phyloP scores from a whole-genome alignment of 768 basidiomycete species.

The Leccinum variicolor region DNA sequence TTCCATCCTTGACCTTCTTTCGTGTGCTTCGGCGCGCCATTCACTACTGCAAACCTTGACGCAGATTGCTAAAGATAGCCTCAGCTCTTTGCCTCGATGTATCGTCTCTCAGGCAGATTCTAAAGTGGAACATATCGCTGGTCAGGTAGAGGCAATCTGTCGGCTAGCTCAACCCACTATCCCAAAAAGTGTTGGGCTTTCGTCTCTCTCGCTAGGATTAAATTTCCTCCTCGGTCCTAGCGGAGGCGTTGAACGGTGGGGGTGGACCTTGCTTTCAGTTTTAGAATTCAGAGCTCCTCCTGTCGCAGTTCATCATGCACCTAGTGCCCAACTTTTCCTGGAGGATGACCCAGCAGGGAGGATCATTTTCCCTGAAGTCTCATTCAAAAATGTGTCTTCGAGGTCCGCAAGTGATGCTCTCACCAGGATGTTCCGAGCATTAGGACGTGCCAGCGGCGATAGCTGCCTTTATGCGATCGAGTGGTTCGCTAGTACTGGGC shows the following conservation, averaged over 20 bases:
- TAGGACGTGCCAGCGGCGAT: slow-evolving; percentile 70
- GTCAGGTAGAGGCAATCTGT: slow-evolving; percentile 71
- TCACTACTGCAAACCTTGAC: slow-evolving; percentile 55
- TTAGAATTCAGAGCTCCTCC: slow-evolving; percentile 67
- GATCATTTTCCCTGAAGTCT: slow-evolving; percentile 54
- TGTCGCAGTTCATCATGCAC: slow-evolving; percentile 43
- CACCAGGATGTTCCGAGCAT: slow-evolving; percentile 65
- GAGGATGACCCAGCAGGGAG: slow-evolving; percentile 43
- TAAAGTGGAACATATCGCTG: slow-evolving; percentile 67
- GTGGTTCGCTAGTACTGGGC: slow-evolving; percentile 67
- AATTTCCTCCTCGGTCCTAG: slow-evolving; percentile 71
- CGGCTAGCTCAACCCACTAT: slow-evolving; percentile 32
- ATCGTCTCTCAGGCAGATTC: slow-evolving; percentile 67
- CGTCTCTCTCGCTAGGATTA: slow-evolving; percentile 50
- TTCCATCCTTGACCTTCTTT: slow-evolving; percentile 47
- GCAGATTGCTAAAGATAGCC: slow-evolving; percentile 58
- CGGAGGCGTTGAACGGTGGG: slow-evolving; percentile 90
- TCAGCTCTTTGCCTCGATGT: slow-evolving; percentile 69
- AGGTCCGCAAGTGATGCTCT: slow-evolving; percentile 52
- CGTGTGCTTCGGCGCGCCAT: slow-evolving; percentile 40
- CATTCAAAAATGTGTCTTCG: slow-evolving; percentile 53
- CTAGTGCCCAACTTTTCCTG: slow-evolving; percentile 54
- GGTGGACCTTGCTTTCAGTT: slow-evolving; percentile 80
- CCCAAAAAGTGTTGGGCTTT: slow-evolving; percentile 25
- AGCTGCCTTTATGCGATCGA: slow-evolving; percentile 73